Conservation (phyloP, 305 asterid genomes). For the Fraxinus sp. region DNA sequence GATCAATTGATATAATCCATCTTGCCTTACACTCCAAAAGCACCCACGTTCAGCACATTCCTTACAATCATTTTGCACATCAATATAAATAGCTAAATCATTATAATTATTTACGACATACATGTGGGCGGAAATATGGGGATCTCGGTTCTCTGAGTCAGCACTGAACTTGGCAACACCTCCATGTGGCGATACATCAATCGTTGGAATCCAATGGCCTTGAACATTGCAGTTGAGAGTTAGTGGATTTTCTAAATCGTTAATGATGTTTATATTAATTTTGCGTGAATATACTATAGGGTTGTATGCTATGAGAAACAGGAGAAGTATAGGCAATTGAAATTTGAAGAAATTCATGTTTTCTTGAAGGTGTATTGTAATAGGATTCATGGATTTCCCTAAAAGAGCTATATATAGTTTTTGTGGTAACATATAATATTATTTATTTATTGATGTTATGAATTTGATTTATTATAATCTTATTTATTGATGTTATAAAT, state of each 20-base stretch:
- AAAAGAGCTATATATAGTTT: background rate
- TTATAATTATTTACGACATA: too few relatives aligned
- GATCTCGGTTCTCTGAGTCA: background rate
- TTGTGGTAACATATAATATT: background rate
- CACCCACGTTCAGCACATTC: background rate
- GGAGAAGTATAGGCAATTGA: background rate
- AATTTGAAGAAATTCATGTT: background rate
- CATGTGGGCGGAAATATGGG: background rate
- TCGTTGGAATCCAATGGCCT: background rate
- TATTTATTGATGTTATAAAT: too few relatives aligned
- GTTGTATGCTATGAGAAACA: background rate
- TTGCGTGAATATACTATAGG: background rate
- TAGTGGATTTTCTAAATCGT: background rate
- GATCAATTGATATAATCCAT: background rate
- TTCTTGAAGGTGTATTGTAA: background rate
- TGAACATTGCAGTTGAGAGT: background rate
- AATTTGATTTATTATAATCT: background rate
- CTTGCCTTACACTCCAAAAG: background rate
- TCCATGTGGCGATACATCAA: background rate
- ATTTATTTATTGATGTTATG: background rate
- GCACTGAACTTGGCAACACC: background rate
- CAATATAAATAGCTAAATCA: background rate
- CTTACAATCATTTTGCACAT: background rate
- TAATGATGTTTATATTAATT: background rate
- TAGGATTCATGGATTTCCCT: background rate